Evolutionary conservation across 1,139 yeast species (phyloP).

Genomic region (Hansenula anomala): DNA sequence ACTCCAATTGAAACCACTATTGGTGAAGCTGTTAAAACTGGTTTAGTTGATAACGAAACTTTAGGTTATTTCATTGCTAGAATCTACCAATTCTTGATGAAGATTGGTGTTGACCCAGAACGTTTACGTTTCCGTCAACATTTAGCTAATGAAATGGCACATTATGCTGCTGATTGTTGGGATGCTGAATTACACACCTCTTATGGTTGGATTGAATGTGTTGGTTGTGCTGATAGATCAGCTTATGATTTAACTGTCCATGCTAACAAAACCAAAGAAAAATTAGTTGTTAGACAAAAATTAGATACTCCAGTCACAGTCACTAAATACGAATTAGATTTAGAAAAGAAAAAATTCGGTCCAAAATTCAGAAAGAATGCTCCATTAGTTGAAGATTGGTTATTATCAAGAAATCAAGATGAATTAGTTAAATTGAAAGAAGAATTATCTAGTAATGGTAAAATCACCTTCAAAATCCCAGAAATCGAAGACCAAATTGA

Average conservation of each 20-base stretch:
- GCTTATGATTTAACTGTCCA: slow-evolving; percentile 97
- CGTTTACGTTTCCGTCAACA: slow-evolving; percentile 97
- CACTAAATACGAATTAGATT: slow-evolving; percentile 76
- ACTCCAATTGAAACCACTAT: slow-evolving; percentile 58
- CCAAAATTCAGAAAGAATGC: slow-evolving; percentile 98
- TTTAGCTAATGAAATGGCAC: slow-evolving; percentile 99
- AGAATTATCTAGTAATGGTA: slow-evolving; percentile 59
- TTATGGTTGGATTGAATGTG: slow-evolving; percentile 99
- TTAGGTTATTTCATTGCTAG: slow-evolving; percentile 95
- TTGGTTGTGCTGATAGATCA: slow-evolving; percentile 99
- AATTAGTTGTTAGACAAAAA: slow-evolving; percentile 88
- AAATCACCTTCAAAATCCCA: slow-evolving; percentile 58
- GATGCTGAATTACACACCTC: slow-evolving; percentile 96
- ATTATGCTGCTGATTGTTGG: slow-evolving; percentile 99
- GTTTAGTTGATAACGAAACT: slow-evolving; percentile 94
- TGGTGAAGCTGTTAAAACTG: slow-evolving; percentile 85
- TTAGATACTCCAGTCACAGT: slow-evolving; percentile 80
- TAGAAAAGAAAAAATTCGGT: slow-evolving; percentile 94
- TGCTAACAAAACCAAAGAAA: slow-evolving; percentile 91
- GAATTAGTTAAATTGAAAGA: slow-evolving; percentile 75
- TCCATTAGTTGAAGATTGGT: slow-evolving; percentile 81
- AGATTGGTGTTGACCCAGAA: slow-evolving; percentile 83
- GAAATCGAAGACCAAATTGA: slow-evolving; percentile 63
- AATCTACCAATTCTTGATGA: slow-evolving; percentile 76
- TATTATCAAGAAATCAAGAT: slow-evolving; percentile 72